A percentile compares a stretch with the other conserved stretches of the same genome.
Evolutionary conservation across 2,329 filamentous ascomycete genomes (phyloP).

Genomic region (Myriosclerotinia scirpicola): DNA sequence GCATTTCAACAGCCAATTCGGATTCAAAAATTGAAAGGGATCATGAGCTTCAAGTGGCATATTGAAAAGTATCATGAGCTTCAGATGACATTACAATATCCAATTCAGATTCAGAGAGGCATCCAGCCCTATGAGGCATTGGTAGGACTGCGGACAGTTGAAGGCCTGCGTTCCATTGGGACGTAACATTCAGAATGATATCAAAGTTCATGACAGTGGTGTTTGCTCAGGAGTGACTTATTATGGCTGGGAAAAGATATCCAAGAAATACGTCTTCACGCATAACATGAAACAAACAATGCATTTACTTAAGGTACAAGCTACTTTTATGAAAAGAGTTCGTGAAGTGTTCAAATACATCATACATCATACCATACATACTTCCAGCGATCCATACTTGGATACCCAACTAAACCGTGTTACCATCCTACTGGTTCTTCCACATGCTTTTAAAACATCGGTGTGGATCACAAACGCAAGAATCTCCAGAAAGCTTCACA

Average conservation of each 20-base stretch:
- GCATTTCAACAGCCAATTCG: not conserved
- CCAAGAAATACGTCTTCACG: not conserved
- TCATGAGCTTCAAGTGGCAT: too few relatives aligned
- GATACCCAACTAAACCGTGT: conserved; percentile 11
- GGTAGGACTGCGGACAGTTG: too few relatives aligned
- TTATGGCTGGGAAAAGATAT: not conserved
- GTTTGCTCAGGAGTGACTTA: not conserved
- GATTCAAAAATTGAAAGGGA: not conserved
- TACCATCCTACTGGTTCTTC: conserved; percentile 18
- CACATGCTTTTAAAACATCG: conserved; percentile 5
- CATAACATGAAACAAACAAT: not conserved
- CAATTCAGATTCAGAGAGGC: not conserved
- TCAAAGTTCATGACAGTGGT: not conserved
- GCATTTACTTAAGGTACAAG: not conserved
- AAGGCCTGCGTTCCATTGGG: too few relatives aligned
- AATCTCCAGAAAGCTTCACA: not conserved
- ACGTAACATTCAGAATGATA: too few relatives aligned
- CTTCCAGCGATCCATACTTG: conserved; percentile 15
- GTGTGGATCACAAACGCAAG: conserved; percentile 14
- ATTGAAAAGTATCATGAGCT: not conserved
- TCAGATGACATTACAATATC: not conserved
- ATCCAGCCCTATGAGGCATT: too few relatives aligned
- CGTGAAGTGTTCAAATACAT: conserved; percentile 16
- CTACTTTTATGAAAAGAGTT: conserved; percentile 8
- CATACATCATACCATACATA: not conserved